Evolutionary conservation across 768 basidiomycete species (phyloP).

Genomic region (Suillus hirtellus): DNA sequence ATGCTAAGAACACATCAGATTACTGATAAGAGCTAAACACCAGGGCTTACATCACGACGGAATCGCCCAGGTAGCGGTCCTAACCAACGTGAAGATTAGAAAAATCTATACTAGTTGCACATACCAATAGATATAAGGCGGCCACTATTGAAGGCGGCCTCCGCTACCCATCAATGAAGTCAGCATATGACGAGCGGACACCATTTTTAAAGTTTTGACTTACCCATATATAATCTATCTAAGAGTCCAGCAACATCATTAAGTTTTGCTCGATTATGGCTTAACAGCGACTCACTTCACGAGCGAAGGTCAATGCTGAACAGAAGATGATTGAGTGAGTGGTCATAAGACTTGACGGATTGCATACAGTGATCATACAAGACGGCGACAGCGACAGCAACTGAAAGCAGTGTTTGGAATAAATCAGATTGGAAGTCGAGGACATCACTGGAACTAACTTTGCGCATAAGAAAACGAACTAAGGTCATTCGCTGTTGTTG

Average conservation of each 20-base stretch:
- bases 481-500: background rate
- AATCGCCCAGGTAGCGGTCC: conserved; percentile 34
- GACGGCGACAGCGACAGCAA: conserved; percentile 29
- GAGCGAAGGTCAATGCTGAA: conserved; percentile 26
- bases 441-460: conserved; percentile 15
- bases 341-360: background rate
- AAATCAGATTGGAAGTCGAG: background rate
- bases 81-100: conserved; percentile 12
- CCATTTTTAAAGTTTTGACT: conserved; percentile 3
- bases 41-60: conserved; percentile 29
- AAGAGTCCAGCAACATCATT: conserved; percentile 4
- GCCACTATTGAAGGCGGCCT: conserved; percentile 27
- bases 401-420: conserved; percentile 17
- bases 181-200: background rate
- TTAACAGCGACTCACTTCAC: conserved; percentile 26
- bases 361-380: conserved; percentile 32
- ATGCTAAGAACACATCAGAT: background rate
- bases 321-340: background rate
- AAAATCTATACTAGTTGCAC: background rate
- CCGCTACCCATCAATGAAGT: conserved; percentile 20
- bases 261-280: background rate
- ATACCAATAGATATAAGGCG: conserved; percentile 27
- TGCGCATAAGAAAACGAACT: conserved; percentile 21
- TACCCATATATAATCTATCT: conserved; percentile 36
- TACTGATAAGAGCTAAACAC: too few relatives aligned